A percentile compares a stretch with the other conserved stretches of the same genome.
Evolutionary conservation across 2,329 filamentous ascomycete genomes (phyloP).

Genomic region (Neodidymelliopsis sp.): DNA sequence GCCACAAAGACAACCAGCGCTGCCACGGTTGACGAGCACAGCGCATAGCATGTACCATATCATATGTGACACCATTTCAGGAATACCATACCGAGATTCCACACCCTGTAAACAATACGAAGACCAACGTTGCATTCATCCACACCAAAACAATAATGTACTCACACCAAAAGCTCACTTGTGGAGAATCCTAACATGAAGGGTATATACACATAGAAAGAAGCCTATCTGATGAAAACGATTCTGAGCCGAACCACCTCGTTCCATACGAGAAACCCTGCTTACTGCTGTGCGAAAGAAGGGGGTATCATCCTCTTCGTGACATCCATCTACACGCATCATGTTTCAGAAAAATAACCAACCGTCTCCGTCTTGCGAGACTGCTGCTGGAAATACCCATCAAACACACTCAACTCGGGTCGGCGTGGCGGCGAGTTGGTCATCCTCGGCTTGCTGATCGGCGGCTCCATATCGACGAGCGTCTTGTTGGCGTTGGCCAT

Average conservation of each 20-base stretch:
- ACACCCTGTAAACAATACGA: not conserved
- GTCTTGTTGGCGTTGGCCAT: slow-evolving; percentile 14
- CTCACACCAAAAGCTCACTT: no score
- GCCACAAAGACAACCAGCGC: not conserved
- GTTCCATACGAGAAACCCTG: not conserved
- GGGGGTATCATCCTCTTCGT: slow-evolving; percentile 1
- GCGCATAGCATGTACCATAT: slow-evolving; percentile 25
- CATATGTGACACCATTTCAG: slow-evolving; percentile 23
- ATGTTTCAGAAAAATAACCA: slow-evolving; percentile 16
- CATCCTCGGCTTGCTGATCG: not conserved
- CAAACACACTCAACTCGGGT: slow-evolving; percentile 46
- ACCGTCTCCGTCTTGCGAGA: slow-evolving; percentile 32
- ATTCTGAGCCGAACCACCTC: no score
- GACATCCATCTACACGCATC: not conserved
- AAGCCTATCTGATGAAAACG: no score
- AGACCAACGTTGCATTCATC: no score
- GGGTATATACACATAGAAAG: no score
- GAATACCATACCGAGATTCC: slow-evolving; percentile 16
- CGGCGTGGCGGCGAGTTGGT: slow-evolving; percentile 20
- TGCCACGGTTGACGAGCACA: slow-evolving; percentile 6
- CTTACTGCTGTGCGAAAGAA: not conserved
- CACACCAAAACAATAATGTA: no score
- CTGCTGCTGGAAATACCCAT: slow-evolving; percentile 47
- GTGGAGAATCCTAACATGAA: no score
- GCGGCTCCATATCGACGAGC: slow-evolving; percentile 25